A percentile compares a stretch with the other conserved stretches of the same genome.
Evolutionary conservation across 2,329 filamentous ascomycete species (phyloP).

Genomic region (Fusarium sp.): DNA sequence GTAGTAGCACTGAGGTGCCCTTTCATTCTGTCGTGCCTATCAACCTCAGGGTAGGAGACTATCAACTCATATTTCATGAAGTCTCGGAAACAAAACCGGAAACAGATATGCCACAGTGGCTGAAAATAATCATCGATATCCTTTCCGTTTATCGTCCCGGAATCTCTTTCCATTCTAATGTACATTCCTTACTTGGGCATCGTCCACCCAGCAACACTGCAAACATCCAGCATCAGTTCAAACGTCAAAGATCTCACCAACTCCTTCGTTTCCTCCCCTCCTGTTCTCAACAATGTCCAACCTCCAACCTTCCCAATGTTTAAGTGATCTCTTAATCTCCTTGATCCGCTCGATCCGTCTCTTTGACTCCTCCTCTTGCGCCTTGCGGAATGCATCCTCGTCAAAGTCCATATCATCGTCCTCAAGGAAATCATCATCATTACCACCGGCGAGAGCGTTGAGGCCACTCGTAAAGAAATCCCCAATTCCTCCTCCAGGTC

Average conservation of each 20-base stretch:
- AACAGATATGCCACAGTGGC: neutral
- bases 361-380: conserved; percentile 70
- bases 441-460: conserved; percentile 65
- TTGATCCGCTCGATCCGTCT: conserved; percentile 70
- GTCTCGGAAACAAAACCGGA: neutral
- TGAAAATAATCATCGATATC: conserved; percentile 4
- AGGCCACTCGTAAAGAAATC: conserved; percentile 69
- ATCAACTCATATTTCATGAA: neutral
- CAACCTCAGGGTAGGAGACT: neutral
- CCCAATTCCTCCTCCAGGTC: conserved; percentile 61
- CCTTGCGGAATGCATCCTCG: conserved; percentile 71
- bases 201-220: neutral
- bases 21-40: too few species aligned
- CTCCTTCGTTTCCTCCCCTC: conserved; percentile 65
- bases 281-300: conserved; percentile 71
- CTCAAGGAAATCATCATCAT: conserved; percentile 60
- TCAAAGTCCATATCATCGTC: conserved; percentile 72
- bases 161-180: conserved; percentile 13
- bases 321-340: conserved; percentile 70
- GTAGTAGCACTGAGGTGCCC: neutral
- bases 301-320: conserved; percentile 75
- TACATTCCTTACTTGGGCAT: conserved; percentile 11
- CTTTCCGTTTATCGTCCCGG: neutral
- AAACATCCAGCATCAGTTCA: conserved; percentile 44
- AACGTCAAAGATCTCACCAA: conserved; percentile 73